phyloP scores from a whole-genome alignment of 2,329 filamentous ascomycete genomes.

The Clonostachys chloroleuca region DNA sequence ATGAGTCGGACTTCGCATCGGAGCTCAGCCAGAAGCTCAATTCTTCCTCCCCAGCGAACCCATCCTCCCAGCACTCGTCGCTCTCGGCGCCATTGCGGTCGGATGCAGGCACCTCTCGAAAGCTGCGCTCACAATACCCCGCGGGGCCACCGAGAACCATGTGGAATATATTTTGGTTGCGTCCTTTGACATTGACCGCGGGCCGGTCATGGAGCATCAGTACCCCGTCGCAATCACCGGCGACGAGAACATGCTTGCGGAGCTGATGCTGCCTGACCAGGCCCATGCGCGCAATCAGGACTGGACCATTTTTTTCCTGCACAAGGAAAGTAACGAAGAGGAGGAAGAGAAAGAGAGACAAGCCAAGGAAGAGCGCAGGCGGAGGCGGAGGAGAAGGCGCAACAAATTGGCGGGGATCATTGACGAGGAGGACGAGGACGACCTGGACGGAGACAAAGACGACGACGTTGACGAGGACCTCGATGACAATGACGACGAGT shows the following conservation, averaged over 20 bases:
- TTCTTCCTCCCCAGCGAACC: conserved; percentile 48
- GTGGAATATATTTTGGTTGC: conserved; percentile 98
- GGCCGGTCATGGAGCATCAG: conserved; percentile 97
- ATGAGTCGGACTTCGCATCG: conserved; percentile 51
- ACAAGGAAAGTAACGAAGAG: conserved; percentile 85
- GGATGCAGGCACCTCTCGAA: conserved; percentile 24
- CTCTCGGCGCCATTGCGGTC: conserved; percentile 43
- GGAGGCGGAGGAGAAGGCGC: conserved; percentile 44
- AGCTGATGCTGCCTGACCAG: conserved; percentile 97
- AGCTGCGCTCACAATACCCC: conserved; percentile 69
- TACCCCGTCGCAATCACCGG: conserved; percentile 93
- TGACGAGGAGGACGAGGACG: conserved; percentile 35
- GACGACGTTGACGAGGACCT: conserved; percentile 46
- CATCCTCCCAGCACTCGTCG: conserved; percentile 59
- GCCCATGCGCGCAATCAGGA: conserved; percentile 92
- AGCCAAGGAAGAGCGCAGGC: conserved; percentile 48
- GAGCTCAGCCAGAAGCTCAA: conserved; percentile 57
- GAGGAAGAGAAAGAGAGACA: conserved; percentile 72
- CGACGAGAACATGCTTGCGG: conserved; percentile 95
- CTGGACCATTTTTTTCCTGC: conserved; percentile 98
- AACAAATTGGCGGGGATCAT: conserved; percentile 45
- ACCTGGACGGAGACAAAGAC: conserved; percentile 35
- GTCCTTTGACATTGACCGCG: conserved; percentile 94
- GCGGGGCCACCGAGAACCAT: conserved; percentile 78
- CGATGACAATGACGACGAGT: conserved; percentile 45